Evolutionary conservation across 1,284 basidiomycete genomes (phyloP), one percentile per base, ranked within the genome.

Genomic region (Ganoderma lingzhi): DNA sequence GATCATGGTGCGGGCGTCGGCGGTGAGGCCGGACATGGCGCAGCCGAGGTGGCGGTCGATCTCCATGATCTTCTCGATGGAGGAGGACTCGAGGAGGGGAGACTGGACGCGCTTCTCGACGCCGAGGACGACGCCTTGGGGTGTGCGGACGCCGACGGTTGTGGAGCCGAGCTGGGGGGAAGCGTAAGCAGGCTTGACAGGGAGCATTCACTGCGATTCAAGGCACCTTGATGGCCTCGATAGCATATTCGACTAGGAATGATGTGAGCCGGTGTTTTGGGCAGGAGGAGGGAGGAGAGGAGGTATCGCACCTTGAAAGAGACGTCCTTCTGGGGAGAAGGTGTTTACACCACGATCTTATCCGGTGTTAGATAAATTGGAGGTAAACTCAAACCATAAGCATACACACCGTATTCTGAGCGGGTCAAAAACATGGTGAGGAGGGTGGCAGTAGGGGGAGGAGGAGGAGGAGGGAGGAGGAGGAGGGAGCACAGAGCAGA

Each of bases 61-160:
- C 85, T 99, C 97, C 97, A 99, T 99, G 80, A 99, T 99, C 87
- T 99, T 99, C 81, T 99, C 98, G 80, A 99, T 97, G 67, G 96
- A 97, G 72, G 91, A 94, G 23, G 95, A 92, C 84, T 99, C 98
- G 75, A 99, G 91, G 66, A 99, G 89, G 32, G 96, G 94, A 0
- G 97, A 99, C 83, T 98, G 97, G 64, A 98, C 96, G 80, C 98
- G 96, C 85, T 99, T 99, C 87, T 99, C 98, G 71, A 99, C 96
- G 64, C 91, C 98, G 71, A 99, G 92, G 70, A 99, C 88, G 73
- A 97, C 94, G 69, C 98, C 98, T 74, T 96, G 87, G 48, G 90
- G 87, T 37, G 96, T 96, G 74, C 89, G 88, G 77, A 97, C 93
- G 68, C 97, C 98, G 74, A 99, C 95, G 23, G 98, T 98, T 66